A percentile compares a stretch with the other conserved stretches of the same genome.
Evolutionary conservation across 192 early-diverging fungal species (phyloP).

Genomic region (Funneliformis mosseae): DNA sequence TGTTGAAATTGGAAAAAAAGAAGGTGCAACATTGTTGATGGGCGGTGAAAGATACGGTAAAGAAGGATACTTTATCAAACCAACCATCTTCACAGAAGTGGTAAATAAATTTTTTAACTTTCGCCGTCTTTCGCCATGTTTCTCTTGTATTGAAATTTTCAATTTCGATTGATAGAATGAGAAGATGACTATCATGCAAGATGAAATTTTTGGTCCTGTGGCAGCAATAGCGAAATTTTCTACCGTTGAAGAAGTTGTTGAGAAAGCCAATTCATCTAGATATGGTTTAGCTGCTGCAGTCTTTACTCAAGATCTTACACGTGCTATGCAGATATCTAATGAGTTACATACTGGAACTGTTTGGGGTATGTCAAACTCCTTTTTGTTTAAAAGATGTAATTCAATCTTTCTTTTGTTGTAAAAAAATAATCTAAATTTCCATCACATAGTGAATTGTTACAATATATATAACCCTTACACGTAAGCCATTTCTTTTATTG

Average conservation of each 20-base stretch:
- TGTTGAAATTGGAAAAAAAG: slow-evolving; percentile 63
- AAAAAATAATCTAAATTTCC: not conserved
- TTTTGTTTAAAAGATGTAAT: too few species aligned
- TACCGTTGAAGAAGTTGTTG: slow-evolving; percentile 70
- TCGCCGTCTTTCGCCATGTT: not conserved
- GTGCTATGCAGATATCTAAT: slow-evolving; percentile 57
- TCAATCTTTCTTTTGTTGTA: not conserved
- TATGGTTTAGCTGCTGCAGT: slow-evolving; percentile 80
- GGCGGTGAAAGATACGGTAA: slow-evolving; percentile 65
- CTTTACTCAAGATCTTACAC: slow-evolving; percentile 66
- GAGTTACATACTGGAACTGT: slow-evolving; percentile 60
- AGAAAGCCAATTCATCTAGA: slow-evolving; percentile 67
- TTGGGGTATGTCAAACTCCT: slow-evolving; percentile 47
- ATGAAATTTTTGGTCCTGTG: slow-evolving; percentile 92
- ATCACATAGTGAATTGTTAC: slow-evolving; percentile 24
- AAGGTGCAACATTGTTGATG: slow-evolving; percentile 56
- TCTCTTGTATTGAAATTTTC: not conserved
- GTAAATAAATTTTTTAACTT: slow-evolving; percentile 4
- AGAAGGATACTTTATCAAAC: slow-evolving; percentile 77
- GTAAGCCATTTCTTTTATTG: not conserved
- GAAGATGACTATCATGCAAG: slow-evolving; percentile 57
- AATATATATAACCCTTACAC: not conserved
- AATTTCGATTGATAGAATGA: slow-evolving; percentile 37
- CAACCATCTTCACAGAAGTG: slow-evolving; percentile 74
- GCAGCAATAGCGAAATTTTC: slow-evolving; percentile 74